Evolutionary conservation across 805 yeast genomes (phyloP), one percentile per base, ranked within the genome.

Genomic region (Priceomyces medius): DNA sequence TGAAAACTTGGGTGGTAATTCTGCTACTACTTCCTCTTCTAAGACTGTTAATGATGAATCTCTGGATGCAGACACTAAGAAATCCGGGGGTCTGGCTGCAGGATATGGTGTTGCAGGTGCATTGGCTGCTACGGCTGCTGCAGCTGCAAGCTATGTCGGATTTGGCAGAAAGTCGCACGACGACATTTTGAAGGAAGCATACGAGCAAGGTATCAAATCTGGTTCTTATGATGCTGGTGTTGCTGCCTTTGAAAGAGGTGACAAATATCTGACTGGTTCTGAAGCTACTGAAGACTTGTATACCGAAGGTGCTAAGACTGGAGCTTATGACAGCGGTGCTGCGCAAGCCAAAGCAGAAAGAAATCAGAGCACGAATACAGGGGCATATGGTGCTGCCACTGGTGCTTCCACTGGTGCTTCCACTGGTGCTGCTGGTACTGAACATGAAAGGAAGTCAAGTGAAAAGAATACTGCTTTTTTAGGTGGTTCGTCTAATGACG

Each of bases 301-400:
- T n/a, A 55, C 54, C 13, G 51, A 49, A 18, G 36, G 29, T 9
- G 51, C 45, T 19, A 44, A 50, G 13, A 39, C 48, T 29, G 53
- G 55, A 4, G 48, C 58, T 13, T 51, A 44, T n/a, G 58, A 54
- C 10, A 54, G 51, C 27, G 48, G 45, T 3, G 55, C 55, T 17
- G 58, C 56, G 5, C 21, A 33, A 18, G 36, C 17, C 12, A 18
- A 20, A 7, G n/a, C 14, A 12, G 26, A 33, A 10, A 28, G 17
- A 7, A 12, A 21, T 7, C 24, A 21, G 24, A 31, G 18, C 19
- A 4, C 33, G 4, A 31, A 31, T 14, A 13, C 33, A 9, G 12
- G 14, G 6, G 33, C 18, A 13, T 31, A 16, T 13, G 33, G 18
- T 18, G n/a, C 16, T 8, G 18, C 9, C 18, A 31, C 13, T 31